These are phyloP conservation scores for Penicillium argentinense DNA, from an alignment of 495 filamentous ascomycete species.

Conservation along the genomic window DNA sequence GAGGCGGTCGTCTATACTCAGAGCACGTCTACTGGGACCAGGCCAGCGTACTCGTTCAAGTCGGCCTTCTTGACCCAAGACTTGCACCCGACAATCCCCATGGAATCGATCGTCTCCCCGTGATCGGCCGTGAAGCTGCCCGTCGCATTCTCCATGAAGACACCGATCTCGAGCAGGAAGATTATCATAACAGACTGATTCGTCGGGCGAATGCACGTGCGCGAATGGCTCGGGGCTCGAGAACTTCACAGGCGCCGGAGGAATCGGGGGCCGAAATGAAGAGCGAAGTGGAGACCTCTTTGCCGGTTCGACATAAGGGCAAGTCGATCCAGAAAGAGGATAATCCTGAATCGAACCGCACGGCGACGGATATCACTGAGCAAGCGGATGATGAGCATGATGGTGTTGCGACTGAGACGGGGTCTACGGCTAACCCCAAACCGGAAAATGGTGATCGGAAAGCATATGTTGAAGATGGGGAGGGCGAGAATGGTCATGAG, in stretches of 20 bases:
- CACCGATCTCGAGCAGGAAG: constrained; percentile 35
- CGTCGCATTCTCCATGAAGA: constrained; percentile 64
- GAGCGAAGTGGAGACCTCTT: constrained; percentile 20
- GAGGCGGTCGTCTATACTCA: constrained; percentile 71
- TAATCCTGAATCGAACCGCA: constrained; percentile 1
- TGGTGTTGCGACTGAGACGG: constrained; percentile 17
- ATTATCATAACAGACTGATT: constrained; percentile 45
- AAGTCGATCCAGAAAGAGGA: constrained; percentile 21
- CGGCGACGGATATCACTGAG: constrained; percentile 6
- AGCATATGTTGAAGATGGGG: constrained; percentile 24
- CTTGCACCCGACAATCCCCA: constrained; percentile 46
- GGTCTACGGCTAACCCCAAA: constrained; percentile 13
- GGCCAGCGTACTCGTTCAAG: constrained; percentile 73
- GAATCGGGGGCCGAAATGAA: constrained; percentile 28
- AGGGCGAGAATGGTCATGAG: constrained; percentile 9
- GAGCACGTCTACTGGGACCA: constrained; percentile 93
- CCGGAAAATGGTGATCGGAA: constrained; percentile 1
- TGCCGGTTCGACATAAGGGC: constrained; percentile 19
- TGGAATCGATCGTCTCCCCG: constrained; percentile 63
- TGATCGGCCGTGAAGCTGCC: constrained; percentile 67
- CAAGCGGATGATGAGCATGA: constrained; percentile 16
- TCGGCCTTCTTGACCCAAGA: constrained; percentile 70
- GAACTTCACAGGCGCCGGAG: constrained; percentile 16
- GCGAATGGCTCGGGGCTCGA: constrained; percentile 9
- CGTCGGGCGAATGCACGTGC: constrained; percentile 27